phyloP scores from a whole-genome alignment of 1,139 yeast species.

The Geotrichum fermentans region DNA sequence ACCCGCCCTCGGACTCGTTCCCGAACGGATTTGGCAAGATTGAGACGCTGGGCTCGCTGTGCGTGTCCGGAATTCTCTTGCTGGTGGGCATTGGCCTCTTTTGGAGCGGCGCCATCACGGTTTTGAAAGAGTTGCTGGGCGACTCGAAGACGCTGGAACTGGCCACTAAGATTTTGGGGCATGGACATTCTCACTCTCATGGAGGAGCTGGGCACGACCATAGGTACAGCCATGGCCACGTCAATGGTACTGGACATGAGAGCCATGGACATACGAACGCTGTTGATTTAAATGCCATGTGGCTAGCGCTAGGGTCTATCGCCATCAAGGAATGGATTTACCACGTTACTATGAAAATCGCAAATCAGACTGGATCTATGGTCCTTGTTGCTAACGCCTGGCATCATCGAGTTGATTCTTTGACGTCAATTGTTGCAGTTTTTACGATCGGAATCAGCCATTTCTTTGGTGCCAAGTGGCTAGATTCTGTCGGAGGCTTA shows the following conservation, averaged over 20 bases:
- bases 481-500: slow-evolving; percentile 89
- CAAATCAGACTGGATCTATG: slow-evolving; percentile 70
- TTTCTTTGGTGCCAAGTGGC: slow-evolving; percentile 68
- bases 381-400: slow-evolving; percentile 95
- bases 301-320: slow-evolving; percentile 90
- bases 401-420: slow-evolving; percentile 96
- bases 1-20: slow-evolving; percentile 58
- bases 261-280: neutral
- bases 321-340: slow-evolving; percentile 81
- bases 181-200: slow-evolving; percentile 48
- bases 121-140: slow-evolving; percentile 45
- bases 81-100: slow-evolving; percentile 91
- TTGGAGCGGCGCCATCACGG: slow-evolving; percentile 71
- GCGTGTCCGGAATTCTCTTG: slow-evolving; percentile 76
- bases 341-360: slow-evolving; percentile 75
- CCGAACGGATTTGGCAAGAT: slow-evolving; percentile 92
- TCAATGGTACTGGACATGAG: slow-evolving; percentile 42
- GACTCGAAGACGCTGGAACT: slow-evolving; percentile 44
- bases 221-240: slow-evolving; percentile 35
- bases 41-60: slow-evolving; percentile 85
- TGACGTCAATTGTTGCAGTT: slow-evolving; percentile 87
- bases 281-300: slow-evolving; percentile 77
- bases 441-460: slow-evolving; percentile 84
- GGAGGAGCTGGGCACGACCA: neutral
- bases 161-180: slow-evolving; percentile 34